phyloP scores from a whole-genome alignment of 2,329 filamentous ascomycete species.

The Beauveria bassiana region DNA sequence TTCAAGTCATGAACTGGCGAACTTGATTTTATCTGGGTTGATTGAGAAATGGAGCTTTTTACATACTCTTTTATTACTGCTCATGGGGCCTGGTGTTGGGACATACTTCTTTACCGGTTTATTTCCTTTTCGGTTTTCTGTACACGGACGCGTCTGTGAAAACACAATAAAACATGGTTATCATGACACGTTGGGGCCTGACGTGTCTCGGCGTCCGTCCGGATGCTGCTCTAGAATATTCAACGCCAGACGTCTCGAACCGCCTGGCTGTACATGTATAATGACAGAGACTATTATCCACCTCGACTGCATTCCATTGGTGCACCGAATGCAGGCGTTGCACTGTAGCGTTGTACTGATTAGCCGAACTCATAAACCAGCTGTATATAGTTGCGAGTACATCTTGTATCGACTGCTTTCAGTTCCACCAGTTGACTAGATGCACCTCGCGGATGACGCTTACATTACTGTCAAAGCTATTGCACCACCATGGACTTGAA shows the following conservation, averaged over 20 bases:
- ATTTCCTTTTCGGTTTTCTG: conserved; percentile 7
- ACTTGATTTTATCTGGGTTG: conserved; percentile 6
- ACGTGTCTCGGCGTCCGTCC: background rate
- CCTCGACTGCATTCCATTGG: background rate
- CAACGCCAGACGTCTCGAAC: background rate
- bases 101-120: conserved; percentile 8
- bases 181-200: background rate
- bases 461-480: background rate
- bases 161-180: background rate
- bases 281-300: conserved; percentile 7
- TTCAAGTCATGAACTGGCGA: conserved; percentile 9
- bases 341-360: background rate
- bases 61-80: background rate
- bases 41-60: conserved; percentile 4
- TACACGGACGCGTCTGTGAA: background rate
- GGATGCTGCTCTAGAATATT: conserved; percentile 9
- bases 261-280: conserved; percentile 5
- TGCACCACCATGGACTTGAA: too few species aligned
- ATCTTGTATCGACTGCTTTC: background rate
- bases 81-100: conserved; percentile 11
- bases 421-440: background rate
- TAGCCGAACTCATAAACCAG: too few species aligned
- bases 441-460: background rate
- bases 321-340: background rate
- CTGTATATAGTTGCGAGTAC: background rate